A percentile compares a stretch with the other conserved stretches of the same genome.
These are phyloP conservation scores for Cichorium intybus DNA, from an alignment of 140 eudicot genomes.

Conservation along the genomic window DNA sequence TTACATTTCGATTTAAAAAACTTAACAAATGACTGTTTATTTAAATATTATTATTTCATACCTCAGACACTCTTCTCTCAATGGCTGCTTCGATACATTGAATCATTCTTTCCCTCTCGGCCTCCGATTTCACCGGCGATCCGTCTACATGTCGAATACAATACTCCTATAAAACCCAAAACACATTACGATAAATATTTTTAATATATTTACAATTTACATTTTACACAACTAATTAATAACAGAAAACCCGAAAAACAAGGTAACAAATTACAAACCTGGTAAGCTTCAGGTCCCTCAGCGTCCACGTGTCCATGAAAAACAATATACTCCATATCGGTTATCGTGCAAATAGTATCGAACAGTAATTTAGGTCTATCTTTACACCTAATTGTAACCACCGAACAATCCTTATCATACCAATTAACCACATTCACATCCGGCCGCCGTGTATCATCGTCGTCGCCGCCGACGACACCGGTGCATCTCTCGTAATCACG, in stretches of 20 bases:
- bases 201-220: too few relatives aligned
- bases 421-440: conserved; percentile 82
- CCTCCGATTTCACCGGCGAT: conserved; percentile 81
- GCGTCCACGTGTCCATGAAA: conserved; percentile 93
- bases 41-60: neutral
- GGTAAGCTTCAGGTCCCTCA: conserved; percentile 80
- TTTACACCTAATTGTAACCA: conserved; percentile 78
- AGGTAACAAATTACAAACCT: conserved; percentile 53
- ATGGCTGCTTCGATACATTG: conserved; percentile 94
- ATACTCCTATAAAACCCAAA: conserved; percentile 52
- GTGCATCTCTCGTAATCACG: conserved; percentile 61
- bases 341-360: conserved; percentile 81
- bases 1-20: too few relatives aligned
- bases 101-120: conserved; percentile 79
- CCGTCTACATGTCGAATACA: conserved; percentile 80
- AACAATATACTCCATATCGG: conserved; percentile 91
- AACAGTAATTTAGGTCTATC: conserved; percentile 92
- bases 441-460: conserved; percentile 52
- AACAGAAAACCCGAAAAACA: neutral
- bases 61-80: conserved; percentile 90
- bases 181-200: neutral
- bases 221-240: neutral
- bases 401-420: conserved; percentile 87
- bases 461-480: conserved; percentile 31
- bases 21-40: neutral